Base-by-base conservation (phyloP, 208 protist genomes). In the Acanthamoeba healyi region DNA sequence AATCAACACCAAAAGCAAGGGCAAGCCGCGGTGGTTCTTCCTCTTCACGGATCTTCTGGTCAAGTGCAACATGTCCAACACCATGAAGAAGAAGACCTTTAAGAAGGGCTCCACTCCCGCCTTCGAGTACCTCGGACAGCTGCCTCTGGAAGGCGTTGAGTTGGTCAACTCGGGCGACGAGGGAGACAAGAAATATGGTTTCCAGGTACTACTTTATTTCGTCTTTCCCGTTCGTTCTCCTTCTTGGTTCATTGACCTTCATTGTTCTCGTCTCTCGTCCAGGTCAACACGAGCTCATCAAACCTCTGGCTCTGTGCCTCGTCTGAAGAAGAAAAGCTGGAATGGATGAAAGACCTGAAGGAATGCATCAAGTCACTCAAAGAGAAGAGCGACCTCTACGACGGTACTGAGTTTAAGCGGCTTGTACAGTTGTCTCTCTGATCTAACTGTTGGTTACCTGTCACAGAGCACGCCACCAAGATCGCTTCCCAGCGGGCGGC, bases 11-110 rank as follows among this genome's bases (percentile, higher is more conserved):
- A 87, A 87, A 19, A 44, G 79, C 79, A 87, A 87, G 49, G 79
- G 79, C 49, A 87, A 87, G 44, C 46, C n/a, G 49, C 79, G 79
- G 26, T 87, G 79, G 79, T 87, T 87, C 79, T 63, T 87, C 79
- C 79, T 87, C 26, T 87, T 87, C 79, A 87, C 24, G 26, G 79
- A 87, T 26, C 42, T 87, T 5, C 42, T 87, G 46, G 79, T 87
- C 32, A 51, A 61, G 79, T 87, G 79, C 79, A 87, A 58, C 42
- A 87, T 87, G 79, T 87, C 79, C 49, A 61, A 51, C 79, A 63
- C 79, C 49, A 87, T 87, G 79, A 63, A 63, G 79, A 51, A 61
- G 49, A 87, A 87, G 79, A 63, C 79, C 26, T 63, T 87, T 14
- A 87, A 87, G 44, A 87, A 87, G 49, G 79, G 79, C 26, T 38